These are phyloP conservation scores for Cryptococcus floricola DNA, from an alignment of 1,284 basidiomycete genomes.

Conservation along the genomic window DNA sequence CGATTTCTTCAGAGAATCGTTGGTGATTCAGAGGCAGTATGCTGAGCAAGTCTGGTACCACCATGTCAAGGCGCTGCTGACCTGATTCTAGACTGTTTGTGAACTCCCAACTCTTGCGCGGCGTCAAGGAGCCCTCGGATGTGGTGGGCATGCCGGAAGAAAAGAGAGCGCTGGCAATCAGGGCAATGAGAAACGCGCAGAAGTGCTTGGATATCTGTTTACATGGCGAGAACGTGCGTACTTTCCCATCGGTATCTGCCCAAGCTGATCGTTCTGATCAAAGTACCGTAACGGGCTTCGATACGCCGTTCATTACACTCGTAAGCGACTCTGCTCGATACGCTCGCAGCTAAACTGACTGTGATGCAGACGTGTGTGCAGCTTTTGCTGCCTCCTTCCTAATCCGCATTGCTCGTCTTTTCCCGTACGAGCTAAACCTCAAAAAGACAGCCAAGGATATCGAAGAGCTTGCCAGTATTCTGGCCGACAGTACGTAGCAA, in stretches of 20 bases:
- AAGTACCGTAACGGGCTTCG: slow-evolving; percentile 84
- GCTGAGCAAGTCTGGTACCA: slow-evolving; percentile 26
- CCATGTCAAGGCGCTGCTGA: background rate
- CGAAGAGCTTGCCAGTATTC: slow-evolving; percentile 67
- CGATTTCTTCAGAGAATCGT: slow-evolving; percentile 47
- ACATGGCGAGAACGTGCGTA: slow-evolving; percentile 38
- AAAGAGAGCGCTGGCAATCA: slow-evolving; percentile 44
- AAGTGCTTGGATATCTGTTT: slow-evolving; percentile 47
- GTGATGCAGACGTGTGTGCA: slow-evolving; percentile 69
- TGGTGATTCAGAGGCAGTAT: slow-evolving; percentile 43
- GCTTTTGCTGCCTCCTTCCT: slow-evolving; percentile 87
- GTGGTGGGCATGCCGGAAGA: slow-evolving; percentile 46
- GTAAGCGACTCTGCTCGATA: slow-evolving; percentile 56
- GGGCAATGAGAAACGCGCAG: slow-evolving; percentile 50
- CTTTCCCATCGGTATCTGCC: background rate
- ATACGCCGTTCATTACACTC: slow-evolving; percentile 56
- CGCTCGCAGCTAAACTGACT: background rate
- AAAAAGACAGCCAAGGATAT: slow-evolving; percentile 70
- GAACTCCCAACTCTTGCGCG: slow-evolving; percentile 48
- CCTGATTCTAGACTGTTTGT: slow-evolving; percentile 36
- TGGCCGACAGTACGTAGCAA: slow-evolving; percentile 63
- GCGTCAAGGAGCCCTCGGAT: slow-evolving; percentile 45
- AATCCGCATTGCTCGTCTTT: slow-evolving; percentile 75
- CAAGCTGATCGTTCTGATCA: slow-evolving; percentile 29
- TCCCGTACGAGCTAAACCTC: slow-evolving; percentile 79